These are phyloP conservation scores for Pseudocohnilembus persalinus DNA, from an alignment of 169 alveolate species.

Conservation along the genomic window DNA sequence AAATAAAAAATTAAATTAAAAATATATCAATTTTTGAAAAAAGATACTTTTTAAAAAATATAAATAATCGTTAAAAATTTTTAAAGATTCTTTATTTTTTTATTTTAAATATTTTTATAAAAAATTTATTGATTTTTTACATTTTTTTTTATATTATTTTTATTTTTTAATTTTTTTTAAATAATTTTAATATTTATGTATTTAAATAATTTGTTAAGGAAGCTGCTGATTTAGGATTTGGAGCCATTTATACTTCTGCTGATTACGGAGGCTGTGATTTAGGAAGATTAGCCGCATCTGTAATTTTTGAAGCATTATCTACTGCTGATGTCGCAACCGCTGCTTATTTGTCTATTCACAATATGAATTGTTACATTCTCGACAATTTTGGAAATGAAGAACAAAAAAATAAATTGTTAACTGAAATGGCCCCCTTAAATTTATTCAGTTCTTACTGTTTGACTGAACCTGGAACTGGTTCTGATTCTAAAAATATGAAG, in stretches of 20 bases:
- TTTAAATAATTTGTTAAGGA: slow-evolving; percentile 4
- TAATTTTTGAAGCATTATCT: slow-evolving; percentile 72
- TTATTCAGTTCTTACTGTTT: slow-evolving; percentile 68
- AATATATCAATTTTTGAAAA: too few species aligned
- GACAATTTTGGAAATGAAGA: slow-evolving; percentile 64
- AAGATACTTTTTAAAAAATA: too few species aligned
- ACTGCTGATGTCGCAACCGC: slow-evolving; percentile 68
- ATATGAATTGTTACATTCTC: slow-evolving; percentile 68
- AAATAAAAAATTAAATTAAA: too few species aligned
- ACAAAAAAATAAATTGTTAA: slow-evolving; percentile 52
- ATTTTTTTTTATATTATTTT: too few species aligned
- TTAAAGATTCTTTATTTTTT: too few species aligned
- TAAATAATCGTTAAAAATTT: too few species aligned
- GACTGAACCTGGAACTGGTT: slow-evolving; percentile 80
- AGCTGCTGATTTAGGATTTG: slow-evolving; percentile 76
- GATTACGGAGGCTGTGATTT: slow-evolving; percentile 75
- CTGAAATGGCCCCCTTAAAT: slow-evolving; percentile 55
- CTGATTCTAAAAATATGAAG: slow-evolving; percentile 47
- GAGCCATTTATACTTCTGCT: slow-evolving; percentile 49
- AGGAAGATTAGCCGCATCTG: slow-evolving; percentile 61
- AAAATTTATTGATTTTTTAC: too few species aligned
- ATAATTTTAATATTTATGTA: too few species aligned
- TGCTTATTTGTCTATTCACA: slow-evolving; percentile 66
- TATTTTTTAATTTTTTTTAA: too few species aligned
- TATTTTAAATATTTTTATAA: too few species aligned